phyloP scores from a whole-genome alignment of 306 rosid genomes.

The Aeschynomene evenia region DNA sequence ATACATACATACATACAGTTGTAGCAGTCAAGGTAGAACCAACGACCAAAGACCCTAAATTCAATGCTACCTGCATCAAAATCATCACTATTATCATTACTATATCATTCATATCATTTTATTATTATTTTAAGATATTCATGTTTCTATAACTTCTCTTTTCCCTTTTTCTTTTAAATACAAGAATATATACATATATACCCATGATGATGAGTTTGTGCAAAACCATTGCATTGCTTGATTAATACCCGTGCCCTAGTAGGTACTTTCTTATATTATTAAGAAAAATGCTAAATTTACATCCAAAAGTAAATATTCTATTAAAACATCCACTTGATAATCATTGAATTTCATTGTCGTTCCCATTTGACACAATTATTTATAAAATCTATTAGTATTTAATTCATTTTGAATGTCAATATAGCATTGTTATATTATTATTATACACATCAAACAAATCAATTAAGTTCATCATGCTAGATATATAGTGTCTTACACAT shows the following conservation, averaged over 20 bases:
- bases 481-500: too few species aligned
- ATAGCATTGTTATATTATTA: too few species aligned
- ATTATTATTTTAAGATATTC: constrained; percentile 51
- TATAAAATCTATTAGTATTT: too few species aligned
- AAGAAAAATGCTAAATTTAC: too few species aligned
- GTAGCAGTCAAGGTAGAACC: too few species aligned
- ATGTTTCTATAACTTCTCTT: constrained; percentile 47
- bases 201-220: constrained; percentile 56
- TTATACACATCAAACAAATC: background rate
- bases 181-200: constrained; percentile 34
- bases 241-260: constrained; percentile 29
- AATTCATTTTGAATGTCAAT: too few species aligned
- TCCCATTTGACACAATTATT: too few species aligned
- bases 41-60: constrained; percentile 53
- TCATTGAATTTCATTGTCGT: too few species aligned
- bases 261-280: constrained; percentile 20
- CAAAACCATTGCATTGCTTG: constrained; percentile 45
- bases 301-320: too few species aligned
- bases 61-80: constrained; percentile 57
- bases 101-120: constrained; percentile 55
- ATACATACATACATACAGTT: too few species aligned
- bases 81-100: constrained; percentile 62
- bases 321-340: too few species aligned
- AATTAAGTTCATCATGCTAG: constrained; percentile 2
- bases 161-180: constrained; percentile 20